These are phyloP conservation scores for Aspergillus diversus DNA, from an alignment of 495 filamentous ascomycete species.

Conservation along the genomic window DNA sequence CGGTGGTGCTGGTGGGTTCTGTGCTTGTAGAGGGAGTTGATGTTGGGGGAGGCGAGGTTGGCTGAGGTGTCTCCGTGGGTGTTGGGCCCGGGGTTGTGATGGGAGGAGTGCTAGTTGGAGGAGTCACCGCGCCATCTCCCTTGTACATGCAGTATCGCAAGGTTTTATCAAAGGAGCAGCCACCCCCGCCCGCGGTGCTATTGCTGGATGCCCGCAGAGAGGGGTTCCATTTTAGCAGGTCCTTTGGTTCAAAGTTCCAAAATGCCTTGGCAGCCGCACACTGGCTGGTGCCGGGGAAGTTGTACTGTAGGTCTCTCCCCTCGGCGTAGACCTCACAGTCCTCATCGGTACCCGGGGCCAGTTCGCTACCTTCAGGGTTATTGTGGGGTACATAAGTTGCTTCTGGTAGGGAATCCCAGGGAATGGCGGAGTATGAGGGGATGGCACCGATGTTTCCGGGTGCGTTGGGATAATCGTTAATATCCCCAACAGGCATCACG, in stretches of 20 bases:
- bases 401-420: background rate
- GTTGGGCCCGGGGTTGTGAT: background rate
- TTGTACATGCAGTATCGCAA: background rate
- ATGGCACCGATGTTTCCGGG: slow-evolving; percentile 11
- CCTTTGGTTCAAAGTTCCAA: background rate
- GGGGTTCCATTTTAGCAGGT: background rate
- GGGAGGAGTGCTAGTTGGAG: background rate
- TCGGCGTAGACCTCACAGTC: background rate
- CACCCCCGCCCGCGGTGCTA: background rate
- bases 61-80: background rate
- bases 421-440: background rate
- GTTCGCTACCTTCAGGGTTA: background rate
- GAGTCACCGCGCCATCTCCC: background rate
- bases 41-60: background rate
- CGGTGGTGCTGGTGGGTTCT: background rate
- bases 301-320: background rate
- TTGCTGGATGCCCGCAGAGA: background rate
- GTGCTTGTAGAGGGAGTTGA: background rate
- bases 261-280: background rate
- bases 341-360: background rate
- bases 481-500: slow-evolving; percentile 9
- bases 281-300: background rate
- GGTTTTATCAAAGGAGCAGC: background rate
- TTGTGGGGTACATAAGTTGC: background rate
- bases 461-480: slow-evolving; percentile 21